Base-by-base conservation (phyloP, 1,284 basidiomycete genomes). In the Ganoderma meredithae region DNA sequence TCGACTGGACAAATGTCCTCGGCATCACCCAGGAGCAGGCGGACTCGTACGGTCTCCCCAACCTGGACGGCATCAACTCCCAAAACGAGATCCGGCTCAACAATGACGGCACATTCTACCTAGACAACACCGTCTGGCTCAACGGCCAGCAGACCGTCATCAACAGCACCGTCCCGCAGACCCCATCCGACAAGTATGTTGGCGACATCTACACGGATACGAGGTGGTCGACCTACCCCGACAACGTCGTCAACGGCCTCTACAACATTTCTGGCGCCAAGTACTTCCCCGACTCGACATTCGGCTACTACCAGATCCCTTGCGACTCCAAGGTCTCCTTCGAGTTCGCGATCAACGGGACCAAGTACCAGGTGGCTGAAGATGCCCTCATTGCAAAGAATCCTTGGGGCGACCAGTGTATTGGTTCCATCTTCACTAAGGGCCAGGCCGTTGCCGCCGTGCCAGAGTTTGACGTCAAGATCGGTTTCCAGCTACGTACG, bases 321-420 rank as follows among this genome's bases (percentile, higher is more conserved):
- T 72, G 71, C 44, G 67, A 71, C 56, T 39, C 67, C n/a, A 44
- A 64, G 62, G 6, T 71, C 40, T 27, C 61, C 33, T 69, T 72
- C 64, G 44, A 15, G 44, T 64, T 71, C 64, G 62, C 64, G 13
- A 70, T 72, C 64, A 67, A 63, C 3, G 69, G 69, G 36, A 7
- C 8, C 25, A 68, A 71, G 59, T 72, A 72, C 64, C 12, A 43
- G 9, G 61, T 71, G 31, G 44, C 25, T 22, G 27, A 63, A 53
- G 65, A 64, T 17, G 61, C 68, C 7, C 71, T 72, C 62, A 53
- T 72, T 17, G 67, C 67, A 22, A 64, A 66, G 36, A 72, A 72
- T 62, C 71, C 71, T 25, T 70, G 67, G 67, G 71, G 71, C 40
- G 69, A 69, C 60, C 60, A 70, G 71, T 72, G 71, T 66, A 67